Evolutionary conservation across 2,329 filamentous ascomycete species (phyloP), one percentile per base, ranked within the genome.

Genomic region (Acrodontium crateriforme): DNA sequence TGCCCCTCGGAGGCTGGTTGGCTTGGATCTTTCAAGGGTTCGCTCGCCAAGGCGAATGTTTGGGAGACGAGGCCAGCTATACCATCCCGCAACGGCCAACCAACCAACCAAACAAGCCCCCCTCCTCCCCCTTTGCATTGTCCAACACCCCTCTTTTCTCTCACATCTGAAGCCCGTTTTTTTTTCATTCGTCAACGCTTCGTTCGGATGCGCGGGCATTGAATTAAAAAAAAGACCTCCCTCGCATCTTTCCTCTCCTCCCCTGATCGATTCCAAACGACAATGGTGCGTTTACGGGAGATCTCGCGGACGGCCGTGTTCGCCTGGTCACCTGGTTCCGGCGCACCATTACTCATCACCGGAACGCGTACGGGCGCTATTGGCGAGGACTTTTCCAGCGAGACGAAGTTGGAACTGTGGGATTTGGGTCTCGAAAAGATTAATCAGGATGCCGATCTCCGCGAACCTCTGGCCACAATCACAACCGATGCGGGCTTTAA

Each of bases 261-360:
- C n/a, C n/a, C n/a, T n/a, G n/a, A n/a, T n/a, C n/a, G n/a, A n/a
- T n/a, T 17, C 18, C 11, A 9, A 10, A 14, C 35, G 18, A 49
- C 37, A 57, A 98, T 98, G 89, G 87, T 94, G 60, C 81, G 84
- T 63, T 69, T 95, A 59, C 75, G 87, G 67, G 85, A 95, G 66
- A 91, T 98, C 52, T 81, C 84, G 55, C 75, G 89, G 60, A 98
- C 89, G 49, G 89, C 87, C 57, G 80, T 87, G 49, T 98, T 98
- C 58, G 83, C 89, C 51, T 98, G 89, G 87, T 93, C 83, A 44
- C 79, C 85, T 15, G 80, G 76, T 45, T 62, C 81, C 27, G 69
- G 71, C 20, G 73, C 76, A 44, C 84, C 87, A 45, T 67, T 92
- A 44, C 66, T 98, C 40, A 87, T 83, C 35, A 98, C 89, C 16